Evolutionary conservation across 106 monocot genomes (phyloP).

Genomic region (Allium fistulosum): DNA sequence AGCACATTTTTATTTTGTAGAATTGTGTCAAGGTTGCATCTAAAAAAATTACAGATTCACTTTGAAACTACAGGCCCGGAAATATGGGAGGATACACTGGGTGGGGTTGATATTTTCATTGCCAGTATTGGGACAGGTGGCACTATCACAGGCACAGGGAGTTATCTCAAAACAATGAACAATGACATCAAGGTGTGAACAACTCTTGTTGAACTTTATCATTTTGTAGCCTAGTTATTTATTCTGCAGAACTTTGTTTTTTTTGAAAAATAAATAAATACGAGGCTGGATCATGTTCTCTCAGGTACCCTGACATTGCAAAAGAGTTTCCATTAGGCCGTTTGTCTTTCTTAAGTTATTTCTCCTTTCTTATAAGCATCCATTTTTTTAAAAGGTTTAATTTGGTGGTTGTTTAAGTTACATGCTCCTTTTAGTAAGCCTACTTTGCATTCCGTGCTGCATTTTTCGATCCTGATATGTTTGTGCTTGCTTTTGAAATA

Average conservation of each 20-base stretch:
- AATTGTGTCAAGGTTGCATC: slow-evolving; percentile 25
- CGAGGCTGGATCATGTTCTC: neutral
- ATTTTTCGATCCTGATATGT: too few relatives aligned
- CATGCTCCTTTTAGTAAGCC: too few relatives aligned
- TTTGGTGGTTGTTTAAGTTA: too few relatives aligned
- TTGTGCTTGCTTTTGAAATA: too few relatives aligned
- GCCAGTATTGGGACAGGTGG: slow-evolving; percentile 92
- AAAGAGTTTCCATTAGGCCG: too few relatives aligned
- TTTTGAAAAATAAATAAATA: too few relatives aligned
- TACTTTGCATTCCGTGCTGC: too few relatives aligned
- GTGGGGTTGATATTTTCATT: slow-evolving; percentile 74
- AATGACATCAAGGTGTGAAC: slow-evolving; percentile 72
- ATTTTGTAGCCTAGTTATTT: neutral
- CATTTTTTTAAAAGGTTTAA: too few relatives aligned
- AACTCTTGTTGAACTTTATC: slow-evolving; percentile 9
- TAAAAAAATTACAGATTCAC: slow-evolving; percentile 80
- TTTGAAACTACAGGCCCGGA: slow-evolving; percentile 98
- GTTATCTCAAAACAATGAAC: slow-evolving; percentile 90
- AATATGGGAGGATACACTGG: slow-evolving; percentile 96
- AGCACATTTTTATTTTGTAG: too few relatives aligned
- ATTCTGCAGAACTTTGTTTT: neutral
- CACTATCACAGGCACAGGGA: slow-evolving; percentile 79
- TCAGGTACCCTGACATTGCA: neutral
- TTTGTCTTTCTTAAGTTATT: too few relatives aligned
- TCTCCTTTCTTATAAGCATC: too few relatives aligned